These are phyloP conservation scores for sunflower (Helianthus annuus) DNA, from an alignment of 129 eudicot genomes.

Conservation along the genomic window DNA sequence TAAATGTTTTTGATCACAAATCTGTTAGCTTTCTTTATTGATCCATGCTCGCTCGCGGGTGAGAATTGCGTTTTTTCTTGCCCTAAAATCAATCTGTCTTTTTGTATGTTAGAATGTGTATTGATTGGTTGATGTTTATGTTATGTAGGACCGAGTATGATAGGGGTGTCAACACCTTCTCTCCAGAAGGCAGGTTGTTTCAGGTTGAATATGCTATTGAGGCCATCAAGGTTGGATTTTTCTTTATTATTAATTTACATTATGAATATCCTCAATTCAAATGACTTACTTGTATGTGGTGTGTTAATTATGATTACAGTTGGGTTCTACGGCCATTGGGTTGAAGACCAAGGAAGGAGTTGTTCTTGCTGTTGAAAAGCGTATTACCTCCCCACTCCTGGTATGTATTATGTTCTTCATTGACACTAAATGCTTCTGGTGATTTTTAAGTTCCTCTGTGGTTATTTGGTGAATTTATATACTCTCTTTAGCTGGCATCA, in stretches of 20 bases:
- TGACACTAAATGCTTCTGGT: background rate
- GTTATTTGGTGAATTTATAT: background rate
- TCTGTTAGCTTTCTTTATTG: too few species aligned
- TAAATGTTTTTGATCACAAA: too few species aligned
- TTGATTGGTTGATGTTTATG: background rate
- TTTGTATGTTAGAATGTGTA: too few species aligned
- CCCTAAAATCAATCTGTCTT: too few species aligned
- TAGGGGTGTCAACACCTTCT: constrained; percentile 95
- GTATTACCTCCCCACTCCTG: constrained; percentile 52
- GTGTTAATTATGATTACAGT: constrained; percentile 28
- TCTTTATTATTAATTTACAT: too few species aligned
- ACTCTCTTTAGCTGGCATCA: too few species aligned
- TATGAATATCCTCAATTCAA: too few species aligned
- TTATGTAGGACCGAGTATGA: constrained; percentile 84
- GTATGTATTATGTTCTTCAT: constrained; percentile 25
- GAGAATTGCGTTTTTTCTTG: too few species aligned
- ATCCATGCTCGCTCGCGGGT: too few species aligned
- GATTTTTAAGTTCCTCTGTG: background rate
- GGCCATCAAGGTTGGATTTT: constrained; percentile 40
- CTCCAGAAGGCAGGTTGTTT: constrained; percentile 93
- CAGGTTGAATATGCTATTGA: constrained; percentile 96
- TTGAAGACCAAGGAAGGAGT: constrained; percentile 74
- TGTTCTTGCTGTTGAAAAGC: constrained; percentile 74
- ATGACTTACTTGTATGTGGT: too few species aligned
- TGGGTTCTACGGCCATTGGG: constrained; percentile 75